Conservation (phyloP, 805 yeast genomes). For the Ogataea henricii region DNA sequence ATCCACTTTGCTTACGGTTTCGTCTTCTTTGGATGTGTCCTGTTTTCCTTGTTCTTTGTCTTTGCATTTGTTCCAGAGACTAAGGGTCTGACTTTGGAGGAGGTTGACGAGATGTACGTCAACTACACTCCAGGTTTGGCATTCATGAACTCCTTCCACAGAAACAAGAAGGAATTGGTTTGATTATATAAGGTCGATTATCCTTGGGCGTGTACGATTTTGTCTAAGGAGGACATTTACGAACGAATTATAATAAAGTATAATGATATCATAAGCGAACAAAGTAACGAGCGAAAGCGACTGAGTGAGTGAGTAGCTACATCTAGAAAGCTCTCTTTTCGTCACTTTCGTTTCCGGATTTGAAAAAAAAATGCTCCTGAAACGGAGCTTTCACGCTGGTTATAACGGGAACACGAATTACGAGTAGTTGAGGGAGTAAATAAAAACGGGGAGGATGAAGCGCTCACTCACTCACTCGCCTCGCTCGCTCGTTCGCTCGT, state of each 20-base stretch:
- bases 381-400: too few species aligned
- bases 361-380: too few species aligned
- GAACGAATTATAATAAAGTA: slow-evolving; percentile 2
- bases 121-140: slow-evolving; percentile 36
- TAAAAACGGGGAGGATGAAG: too few species aligned
- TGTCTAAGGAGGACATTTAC: slow-evolving; percentile 1
- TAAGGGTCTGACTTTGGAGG: slow-evolving; percentile 57
- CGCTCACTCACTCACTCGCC: too few species aligned
- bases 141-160: slow-evolving; percentile 25
- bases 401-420: too few species aligned
- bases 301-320: too few species aligned
- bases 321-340: too few species aligned
- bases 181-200: not conserved
- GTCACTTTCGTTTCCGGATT: too few species aligned
- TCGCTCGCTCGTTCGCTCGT: too few species aligned
- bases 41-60: slow-evolving; percentile 56
- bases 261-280: slow-evolving; percentile 3
- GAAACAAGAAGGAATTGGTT: slow-evolving; percentile 12
- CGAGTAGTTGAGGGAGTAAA: too few species aligned
- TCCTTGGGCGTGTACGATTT: not conserved
- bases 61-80: slow-evolving; percentile 57
- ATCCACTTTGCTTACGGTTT: slow-evolving; percentile 60
- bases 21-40: slow-evolving; percentile 56
- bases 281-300: too few species aligned
- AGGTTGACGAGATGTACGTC: slow-evolving; percentile 54